A percentile compares a stretch with the other conserved stretches of the same genome.
Evolutionary conservation across 768 basidiomycete genomes (phyloP).

Genomic region (Phylloporus arenicola): DNA sequence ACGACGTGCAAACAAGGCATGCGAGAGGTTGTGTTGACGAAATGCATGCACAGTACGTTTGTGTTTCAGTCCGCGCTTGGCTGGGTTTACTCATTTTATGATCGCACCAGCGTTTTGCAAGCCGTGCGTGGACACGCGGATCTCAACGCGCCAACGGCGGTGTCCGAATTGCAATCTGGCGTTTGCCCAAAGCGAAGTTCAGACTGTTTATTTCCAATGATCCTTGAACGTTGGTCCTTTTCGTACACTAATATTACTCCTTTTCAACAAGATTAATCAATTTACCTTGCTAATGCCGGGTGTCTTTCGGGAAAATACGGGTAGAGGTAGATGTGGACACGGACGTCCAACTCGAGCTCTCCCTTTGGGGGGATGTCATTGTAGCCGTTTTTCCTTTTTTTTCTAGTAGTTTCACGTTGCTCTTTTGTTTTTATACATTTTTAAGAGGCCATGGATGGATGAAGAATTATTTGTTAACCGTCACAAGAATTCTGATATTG

Average conservation of each 20-base stretch:
- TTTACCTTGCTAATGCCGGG: background rate
- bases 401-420: background rate
- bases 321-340: background rate
- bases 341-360: background rate
- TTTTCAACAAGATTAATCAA: background rate
- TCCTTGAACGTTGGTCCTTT: background rate
- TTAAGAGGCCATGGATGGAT: background rate
- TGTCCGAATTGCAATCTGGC: slow-evolving; percentile 83
- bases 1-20: slow-evolving; percentile 78
- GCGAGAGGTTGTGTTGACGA: slow-evolving; percentile 75
- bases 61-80: background rate
- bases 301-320: background rate
- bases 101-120: slow-evolving; percentile 69
- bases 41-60: slow-evolving; percentile 86
- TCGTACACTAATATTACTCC: background rate
- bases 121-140: slow-evolving; percentile 78
- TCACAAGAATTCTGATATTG: too few relatives aligned
- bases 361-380: background rate
- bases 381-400: background rate
- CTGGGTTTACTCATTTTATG: background rate
- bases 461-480: too few relatives aligned
- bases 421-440: background rate
- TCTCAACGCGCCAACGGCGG: slow-evolving; percentile 86
- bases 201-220: slow-evolving; percentile 56
- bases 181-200: slow-evolving; percentile 85